Conservation (phyloP, 257 asterid species). For the Nicotiana tabacum region DNA sequence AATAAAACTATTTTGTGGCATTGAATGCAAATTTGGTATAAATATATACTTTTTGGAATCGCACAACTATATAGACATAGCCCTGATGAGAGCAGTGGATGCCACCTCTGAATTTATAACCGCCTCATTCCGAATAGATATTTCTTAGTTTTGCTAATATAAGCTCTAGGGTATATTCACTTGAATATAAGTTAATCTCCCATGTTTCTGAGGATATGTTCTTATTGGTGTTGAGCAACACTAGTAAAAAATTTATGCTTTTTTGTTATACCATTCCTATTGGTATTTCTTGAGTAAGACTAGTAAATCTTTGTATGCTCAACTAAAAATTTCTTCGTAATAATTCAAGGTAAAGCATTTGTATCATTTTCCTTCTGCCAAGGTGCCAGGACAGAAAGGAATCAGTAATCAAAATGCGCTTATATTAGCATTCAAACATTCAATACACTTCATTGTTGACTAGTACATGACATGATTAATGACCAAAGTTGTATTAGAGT, state of each 20-base stretch:
- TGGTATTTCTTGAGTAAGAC: background rate
- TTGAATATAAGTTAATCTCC: background rate
- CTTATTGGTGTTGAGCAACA: background rate
- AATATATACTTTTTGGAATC: background rate
- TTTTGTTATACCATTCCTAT: background rate
- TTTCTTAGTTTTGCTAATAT: background rate
- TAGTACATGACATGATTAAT: background rate
- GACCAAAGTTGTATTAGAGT: background rate
- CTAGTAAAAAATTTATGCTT: background rate
- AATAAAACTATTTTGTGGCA: too few relatives aligned
- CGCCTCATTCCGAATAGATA: background rate
- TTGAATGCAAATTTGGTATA: too few relatives aligned
- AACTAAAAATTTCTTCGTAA: background rate
- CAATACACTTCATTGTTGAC: background rate
- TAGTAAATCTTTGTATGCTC: background rate
- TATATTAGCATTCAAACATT: background rate
- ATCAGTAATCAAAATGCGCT: background rate
- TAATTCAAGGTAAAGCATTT: background rate
- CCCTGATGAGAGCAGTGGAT: background rate
- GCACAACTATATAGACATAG: background rate
- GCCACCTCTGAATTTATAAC: background rate
- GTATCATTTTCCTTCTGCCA: background rate
- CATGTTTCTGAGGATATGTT: background rate
- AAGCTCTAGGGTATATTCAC: background rate
- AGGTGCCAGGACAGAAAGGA: background rate